A percentile compares a stretch with the other conserved stretches of the same genome.
Conservation (phyloP, 495 filamentous ascomycete species). For the Penicillium arizonense region DNA sequence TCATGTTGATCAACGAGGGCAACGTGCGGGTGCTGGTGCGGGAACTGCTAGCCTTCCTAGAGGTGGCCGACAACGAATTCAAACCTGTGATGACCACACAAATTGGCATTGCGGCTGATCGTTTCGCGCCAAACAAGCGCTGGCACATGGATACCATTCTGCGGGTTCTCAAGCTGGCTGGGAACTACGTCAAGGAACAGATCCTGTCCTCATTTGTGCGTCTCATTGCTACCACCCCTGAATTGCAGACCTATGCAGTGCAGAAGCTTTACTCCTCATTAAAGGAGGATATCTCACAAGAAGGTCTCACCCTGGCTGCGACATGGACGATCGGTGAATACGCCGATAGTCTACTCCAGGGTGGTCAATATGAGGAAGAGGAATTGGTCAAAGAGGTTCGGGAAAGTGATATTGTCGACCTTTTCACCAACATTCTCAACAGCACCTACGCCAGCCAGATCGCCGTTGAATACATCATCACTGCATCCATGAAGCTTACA, state of each 20-base stretch:
- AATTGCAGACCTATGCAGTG: constrained; percentile 92
- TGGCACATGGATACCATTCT: constrained; percentile 99
- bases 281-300: constrained; percentile 95
- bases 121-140: constrained; percentile 92
- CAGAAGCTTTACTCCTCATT: constrained; percentile 89
- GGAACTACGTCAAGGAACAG: constrained; percentile 96
- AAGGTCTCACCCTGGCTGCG: constrained; percentile 87
- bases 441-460: constrained; percentile 89
- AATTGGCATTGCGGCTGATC: constrained; percentile 94
- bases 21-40: constrained; percentile 92
- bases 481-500: constrained; percentile 91
- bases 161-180: constrained; percentile 88
- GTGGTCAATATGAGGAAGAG: constrained; percentile 93
- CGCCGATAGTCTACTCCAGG: constrained; percentile 80
- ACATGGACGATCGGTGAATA: constrained; percentile 99
- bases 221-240: constrained; percentile 89
- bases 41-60: constrained; percentile 89
- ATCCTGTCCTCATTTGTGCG: constrained; percentile 96
- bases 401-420: constrained; percentile 85
- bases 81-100: constrained; percentile 96
- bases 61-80: constrained; percentile 97
- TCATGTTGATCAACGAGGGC: constrained; percentile 94
- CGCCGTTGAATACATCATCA: constrained; percentile 92
- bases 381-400: constrained; percentile 87
- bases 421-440: constrained; percentile 87